phyloP scores from a whole-genome alignment of 352 stramenopile genomes.

The Phytophthora chlamydospora region DNA sequence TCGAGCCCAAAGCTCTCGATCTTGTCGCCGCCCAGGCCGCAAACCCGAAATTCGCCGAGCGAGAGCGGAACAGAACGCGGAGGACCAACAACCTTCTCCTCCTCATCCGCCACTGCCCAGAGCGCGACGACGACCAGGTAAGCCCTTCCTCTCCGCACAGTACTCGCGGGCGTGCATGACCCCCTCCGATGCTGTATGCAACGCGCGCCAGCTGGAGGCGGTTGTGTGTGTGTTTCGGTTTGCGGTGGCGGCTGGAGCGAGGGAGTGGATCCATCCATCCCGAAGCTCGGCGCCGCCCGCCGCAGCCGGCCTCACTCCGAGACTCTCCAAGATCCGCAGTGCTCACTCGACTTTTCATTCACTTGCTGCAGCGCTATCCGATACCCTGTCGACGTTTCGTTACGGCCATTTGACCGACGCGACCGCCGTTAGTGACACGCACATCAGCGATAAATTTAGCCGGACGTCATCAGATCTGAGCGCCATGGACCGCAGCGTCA shows the following conservation, averaged over 20 bases:
- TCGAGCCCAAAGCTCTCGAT: conserved; percentile 19
- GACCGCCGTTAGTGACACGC: conserved; percentile 23
- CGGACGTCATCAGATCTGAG: conserved; percentile 8
- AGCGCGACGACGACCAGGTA: conserved; percentile 30
- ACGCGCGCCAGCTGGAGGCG: conserved; percentile 29
- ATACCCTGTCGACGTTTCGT: conserved; percentile 15
- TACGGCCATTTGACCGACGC: conserved; percentile 30
- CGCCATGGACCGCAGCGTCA: conserved; percentile 30
- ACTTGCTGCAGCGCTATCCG: too few species aligned
- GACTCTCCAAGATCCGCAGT: conserved; percentile 35
- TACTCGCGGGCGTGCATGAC: conserved; percentile 3
- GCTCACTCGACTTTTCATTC: conserved; percentile 13
- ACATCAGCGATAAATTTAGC: conserved; percentile 36
- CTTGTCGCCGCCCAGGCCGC: conserved; percentile 34
- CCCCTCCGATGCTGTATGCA: conserved; percentile 22
- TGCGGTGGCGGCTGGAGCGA: conserved; percentile 25
- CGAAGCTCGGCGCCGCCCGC: conserved; percentile 7
- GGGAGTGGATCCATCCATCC: conserved; percentile 37
- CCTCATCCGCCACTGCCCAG: neutral
- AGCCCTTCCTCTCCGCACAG: conserved; percentile 6
- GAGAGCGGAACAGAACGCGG: conserved; percentile 31
- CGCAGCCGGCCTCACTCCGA: conserved; percentile 18
- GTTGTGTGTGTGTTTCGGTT: conserved; percentile 30
- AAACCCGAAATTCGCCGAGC: conserved; percentile 35
- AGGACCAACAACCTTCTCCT: too few species aligned